Base-by-base conservation (phyloP, 352 stramenopile genomes). In the Globisporangium echinulatum region DNA sequence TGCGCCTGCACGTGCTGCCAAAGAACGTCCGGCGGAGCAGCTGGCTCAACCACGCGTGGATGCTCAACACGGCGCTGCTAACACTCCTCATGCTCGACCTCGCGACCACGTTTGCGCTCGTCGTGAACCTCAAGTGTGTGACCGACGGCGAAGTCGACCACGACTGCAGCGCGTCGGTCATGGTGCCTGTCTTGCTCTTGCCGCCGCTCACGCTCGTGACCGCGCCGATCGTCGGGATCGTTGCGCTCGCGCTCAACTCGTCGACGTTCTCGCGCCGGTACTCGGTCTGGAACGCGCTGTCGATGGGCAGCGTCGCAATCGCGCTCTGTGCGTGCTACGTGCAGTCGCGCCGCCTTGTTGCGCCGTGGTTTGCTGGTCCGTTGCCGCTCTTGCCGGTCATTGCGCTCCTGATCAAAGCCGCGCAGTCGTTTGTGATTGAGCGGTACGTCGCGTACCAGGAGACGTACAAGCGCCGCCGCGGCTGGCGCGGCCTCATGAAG, bases 401-500 rank as follows among this genome's bases (percentile, higher is more conserved):
- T 52, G 71, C 70, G 33, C 74, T 92, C 64, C 66, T 72, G 14
- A 58, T 90, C 42, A 92, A 92, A 58, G 62, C 67, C n/a, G 80
- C 75, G 33, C 74, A 90, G 69, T 80, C 77, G 6, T 86, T 78
- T 37, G 56, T 90, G 7, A 70, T 92, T 3, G 80, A 92, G 54
- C 75, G 78, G 36, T 88, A 90, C 61, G 88, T 92, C 49, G 83
- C 83, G 14, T 87, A 85, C 62, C 79, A 90, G 67, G 83, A 92
- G 66, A 88, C 83, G 9, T 74, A 85, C 50, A 79, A 82, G 36
- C 77, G 79, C 8, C 77, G 83, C 40, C 79, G 83, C 33, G 83
- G 83, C 50, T 92, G 83, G 83, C 75, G 83, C 44, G 83, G 83
- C 47, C 79, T 92, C 49, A 90, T 90, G 83, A 92, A 92, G 66